phyloP scores from a whole-genome alignment of 371 early-diverging fungal genomes.

The Rhizopus microsporus region DNA sequence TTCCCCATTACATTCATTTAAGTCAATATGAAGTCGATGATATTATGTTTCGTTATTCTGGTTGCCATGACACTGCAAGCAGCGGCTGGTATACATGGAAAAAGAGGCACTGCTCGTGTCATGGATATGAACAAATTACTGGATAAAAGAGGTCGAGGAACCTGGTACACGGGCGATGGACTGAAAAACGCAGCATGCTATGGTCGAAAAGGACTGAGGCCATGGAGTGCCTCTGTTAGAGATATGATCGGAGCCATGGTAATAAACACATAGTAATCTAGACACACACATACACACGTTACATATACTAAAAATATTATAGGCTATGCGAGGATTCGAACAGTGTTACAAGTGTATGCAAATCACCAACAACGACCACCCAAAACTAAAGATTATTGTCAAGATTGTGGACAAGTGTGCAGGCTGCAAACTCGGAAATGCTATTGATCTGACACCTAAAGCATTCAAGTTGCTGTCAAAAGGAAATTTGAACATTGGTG shows the following conservation, averaged over 20 bases:
- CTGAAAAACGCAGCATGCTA: slow-evolving; percentile 39
- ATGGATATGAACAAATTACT: slow-evolving; percentile 14
- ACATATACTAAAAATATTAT: background rate
- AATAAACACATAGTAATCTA: background rate
- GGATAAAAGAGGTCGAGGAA: slow-evolving; percentile 24
- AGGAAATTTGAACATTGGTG: slow-evolving; percentile 28
- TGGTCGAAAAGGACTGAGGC: slow-evolving; percentile 27
- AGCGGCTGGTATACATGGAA: slow-evolving; percentile 6
- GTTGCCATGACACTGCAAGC: background rate
- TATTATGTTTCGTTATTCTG: background rate
- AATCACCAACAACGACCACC: slow-evolving; percentile 27
- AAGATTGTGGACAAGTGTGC: slow-evolving; percentile 39
- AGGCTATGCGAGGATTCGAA: slow-evolving; percentile 36
- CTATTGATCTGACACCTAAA: slow-evolving; percentile 37
- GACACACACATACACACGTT: background rate
- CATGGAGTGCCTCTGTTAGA: slow-evolving; percentile 20
- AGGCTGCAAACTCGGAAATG: slow-evolving; percentile 26
- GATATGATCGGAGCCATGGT: slow-evolving; percentile 43
- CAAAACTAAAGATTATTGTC: slow-evolving; percentile 18
- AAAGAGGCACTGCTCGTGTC: slow-evolving; percentile 19
- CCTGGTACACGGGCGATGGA: slow-evolving; percentile 32
- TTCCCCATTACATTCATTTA: background rate
- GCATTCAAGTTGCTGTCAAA: slow-evolving; percentile 27
- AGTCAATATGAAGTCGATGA: background rate
- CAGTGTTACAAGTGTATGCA: slow-evolving; percentile 39